Base-by-base conservation (phyloP, 106 monocot genomes). In the Dioscorea alata region DNA sequence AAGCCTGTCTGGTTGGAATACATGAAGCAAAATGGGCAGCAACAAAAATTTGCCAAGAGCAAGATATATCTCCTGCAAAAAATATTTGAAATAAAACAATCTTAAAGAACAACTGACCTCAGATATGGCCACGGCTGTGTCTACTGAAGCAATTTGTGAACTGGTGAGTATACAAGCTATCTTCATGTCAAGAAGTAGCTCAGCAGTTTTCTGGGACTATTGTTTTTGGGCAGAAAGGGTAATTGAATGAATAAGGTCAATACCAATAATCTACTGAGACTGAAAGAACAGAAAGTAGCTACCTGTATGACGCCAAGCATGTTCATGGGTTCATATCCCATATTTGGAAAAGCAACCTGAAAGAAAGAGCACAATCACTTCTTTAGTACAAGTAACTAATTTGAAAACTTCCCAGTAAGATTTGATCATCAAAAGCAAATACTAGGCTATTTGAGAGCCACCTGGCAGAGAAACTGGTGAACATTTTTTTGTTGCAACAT, bases 281-380 rank as follows among this genome's bases (percentile, higher is more conserved):
- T 48, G 23, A 4, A 23, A 28, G 7, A 56, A 63, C 14, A n/a
- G 42, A 70, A 57, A 32, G 2, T 17, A 69, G 19, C 18, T 82
- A 94, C 94, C 90, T 94, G 94, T 71, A 99, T 89, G 67, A 87
- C 69, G 31, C 97, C 97, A 72, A 99, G 89, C 97, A 99, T 99
- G 72, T 87, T 99, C 82, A 99, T 79, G 50, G 97, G 76, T 66
- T 89, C 87, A 76, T 81, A 83, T 17, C 80, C 92, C 72, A 85
- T 73, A 59, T 74, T 78, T 33, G 79, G 50, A 65, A 87, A 84
- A 56, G 60, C 58, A 63, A 60, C 80, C 95, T 95, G 83, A n/a
- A 83, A 75, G 51, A 72, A 20, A 14, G 14, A 62, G 52, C 12
- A 67, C 10, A 67, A 21, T 12, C 61, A 25, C 16, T 22, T 28